Conservation (phyloP, 441 rosid species). For the Adansonia gregorii region DNA sequence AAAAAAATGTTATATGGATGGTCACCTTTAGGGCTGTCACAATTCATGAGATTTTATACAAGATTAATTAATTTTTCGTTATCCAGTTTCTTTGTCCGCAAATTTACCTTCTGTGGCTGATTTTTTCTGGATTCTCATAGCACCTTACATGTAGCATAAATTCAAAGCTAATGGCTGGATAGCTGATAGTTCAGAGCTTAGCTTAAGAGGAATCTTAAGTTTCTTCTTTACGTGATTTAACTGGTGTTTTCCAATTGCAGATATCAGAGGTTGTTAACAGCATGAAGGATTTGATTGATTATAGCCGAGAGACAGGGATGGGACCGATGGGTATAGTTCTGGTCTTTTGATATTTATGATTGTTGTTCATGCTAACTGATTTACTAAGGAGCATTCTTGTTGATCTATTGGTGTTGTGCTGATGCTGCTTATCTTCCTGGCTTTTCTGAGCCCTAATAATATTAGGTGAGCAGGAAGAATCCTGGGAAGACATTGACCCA, state of each 20-base stretch:
- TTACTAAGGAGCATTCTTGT: slow-evolving; percentile 10
- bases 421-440: slow-evolving; percentile 10
- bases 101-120: background rate
- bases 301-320: slow-evolving; percentile 38
- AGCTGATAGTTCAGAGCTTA: background rate
- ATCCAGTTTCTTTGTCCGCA: background rate
- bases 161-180: background rate
- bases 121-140: background rate
- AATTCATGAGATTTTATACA: background rate
- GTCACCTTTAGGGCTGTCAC: background rate
- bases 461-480: slow-evolving; percentile 5
- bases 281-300: slow-evolving; percentile 52
- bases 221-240: slow-evolving; percentile 3
- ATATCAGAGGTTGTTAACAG: slow-evolving; percentile 51
- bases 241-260: slow-evolving; percentile 32
- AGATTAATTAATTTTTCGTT: slow-evolving; percentile 1
- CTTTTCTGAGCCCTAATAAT: background rate
- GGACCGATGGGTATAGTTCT: slow-evolving; percentile 50
- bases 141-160: background rate
- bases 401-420: background rate
- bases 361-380: slow-evolving; percentile 8
- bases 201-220: background rate
- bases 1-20: background rate
- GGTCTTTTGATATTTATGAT: slow-evolving; percentile 11
- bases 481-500: background rate